A percentile compares a stretch with the other conserved stretches of the same genome.
These are phyloP conservation scores for Globisporangium spinosum DNA, from an alignment of 352 stramenopile genomes.

Conservation along the genomic window DNA sequence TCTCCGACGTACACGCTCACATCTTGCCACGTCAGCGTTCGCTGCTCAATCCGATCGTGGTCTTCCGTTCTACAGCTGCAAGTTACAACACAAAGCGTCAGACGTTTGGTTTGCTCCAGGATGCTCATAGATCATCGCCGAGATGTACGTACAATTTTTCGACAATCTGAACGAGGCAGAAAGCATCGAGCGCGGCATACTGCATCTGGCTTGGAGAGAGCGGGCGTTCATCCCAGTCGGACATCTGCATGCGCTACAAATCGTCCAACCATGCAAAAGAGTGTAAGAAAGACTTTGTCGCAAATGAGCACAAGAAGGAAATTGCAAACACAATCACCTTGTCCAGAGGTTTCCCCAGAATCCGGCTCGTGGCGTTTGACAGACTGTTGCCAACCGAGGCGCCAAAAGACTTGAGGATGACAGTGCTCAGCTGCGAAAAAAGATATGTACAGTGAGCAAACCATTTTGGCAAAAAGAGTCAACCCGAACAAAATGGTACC, in stretches of 20 bases:
- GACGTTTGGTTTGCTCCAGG: not conserved
- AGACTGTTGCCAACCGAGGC: slow-evolving; percentile 35
- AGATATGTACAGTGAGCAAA: not conserved
- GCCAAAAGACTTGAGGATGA: slow-evolving; percentile 29
- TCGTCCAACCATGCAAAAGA: not conserved
- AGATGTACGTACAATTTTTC: slow-evolving; percentile 36
- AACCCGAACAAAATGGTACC: not conserved
- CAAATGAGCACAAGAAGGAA: not conserved
- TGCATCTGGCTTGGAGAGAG: slow-evolving; percentile 42
- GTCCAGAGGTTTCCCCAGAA: slow-evolving; percentile 58
- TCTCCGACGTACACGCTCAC: slow-evolving; percentile 21
- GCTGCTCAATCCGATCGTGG: not conserved
- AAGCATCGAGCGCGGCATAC: slow-evolving; percentile 66
- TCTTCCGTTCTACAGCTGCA: not conserved
- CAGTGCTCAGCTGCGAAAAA: slow-evolving; percentile 26
- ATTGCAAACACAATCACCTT: slow-evolving; percentile 33
- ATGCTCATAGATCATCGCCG: not conserved
- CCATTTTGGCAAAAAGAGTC: not conserved
- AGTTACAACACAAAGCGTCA: not conserved
- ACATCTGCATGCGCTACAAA: slow-evolving; percentile 58
- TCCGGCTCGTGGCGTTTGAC: slow-evolving; percentile 31
- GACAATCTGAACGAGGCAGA: slow-evolving; percentile 58
- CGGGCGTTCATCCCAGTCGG: slow-evolving; percentile 60
- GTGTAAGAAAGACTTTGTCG: not conserved
- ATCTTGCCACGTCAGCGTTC: slow-evolving; percentile 10